Conservation (phyloP, 169 alveolate genomes). For the Plasmodium knowlesi region DNA sequence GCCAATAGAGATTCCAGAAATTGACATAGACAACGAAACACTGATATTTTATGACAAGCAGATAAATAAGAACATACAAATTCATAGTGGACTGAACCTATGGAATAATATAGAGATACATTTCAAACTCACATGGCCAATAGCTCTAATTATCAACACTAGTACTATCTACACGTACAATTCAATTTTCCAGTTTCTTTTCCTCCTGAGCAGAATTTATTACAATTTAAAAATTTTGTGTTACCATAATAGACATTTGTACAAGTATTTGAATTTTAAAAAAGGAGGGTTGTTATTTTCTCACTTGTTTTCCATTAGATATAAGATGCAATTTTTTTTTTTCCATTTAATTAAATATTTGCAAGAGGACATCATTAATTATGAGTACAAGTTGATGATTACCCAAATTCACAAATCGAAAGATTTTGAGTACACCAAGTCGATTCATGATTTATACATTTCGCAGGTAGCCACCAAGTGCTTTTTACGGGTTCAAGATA, state of each 20-base stretch:
- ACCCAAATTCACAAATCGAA: constrained; percentile 72
- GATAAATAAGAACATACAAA: constrained; percentile 72
- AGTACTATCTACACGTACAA: constrained; percentile 73
- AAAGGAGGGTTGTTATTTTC: constrained; percentile 62
- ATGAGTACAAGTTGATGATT: constrained; percentile 69
- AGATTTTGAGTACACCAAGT: constrained; percentile 76
- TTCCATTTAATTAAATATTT: constrained; percentile 70
- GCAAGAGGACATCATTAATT: constrained; percentile 74
- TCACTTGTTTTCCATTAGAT: constrained; percentile 66
- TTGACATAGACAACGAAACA: constrained; percentile 74
- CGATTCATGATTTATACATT: constrained; percentile 72
- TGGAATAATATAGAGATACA: constrained; percentile 74
- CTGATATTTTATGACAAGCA: constrained; percentile 75
- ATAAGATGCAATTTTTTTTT: constrained; percentile 73
- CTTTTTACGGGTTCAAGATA: constrained; percentile 62
- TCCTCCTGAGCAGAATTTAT: constrained; percentile 70
- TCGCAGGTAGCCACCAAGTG: constrained; percentile 76
- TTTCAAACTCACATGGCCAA: constrained; percentile 75
- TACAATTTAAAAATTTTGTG: constrained; percentile 74
- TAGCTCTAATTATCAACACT: constrained; percentile 70
- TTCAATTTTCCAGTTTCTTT: constrained; percentile 70
- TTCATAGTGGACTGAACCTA: constrained; percentile 70
- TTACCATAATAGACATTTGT: constrained; percentile 71
- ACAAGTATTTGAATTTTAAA: constrained; percentile 48
- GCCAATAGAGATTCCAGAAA: constrained; percentile 74